Evolutionary conservation across 2,329 filamentous ascomycete species (phyloP).

Genomic region (Claviceps arundinis): DNA sequence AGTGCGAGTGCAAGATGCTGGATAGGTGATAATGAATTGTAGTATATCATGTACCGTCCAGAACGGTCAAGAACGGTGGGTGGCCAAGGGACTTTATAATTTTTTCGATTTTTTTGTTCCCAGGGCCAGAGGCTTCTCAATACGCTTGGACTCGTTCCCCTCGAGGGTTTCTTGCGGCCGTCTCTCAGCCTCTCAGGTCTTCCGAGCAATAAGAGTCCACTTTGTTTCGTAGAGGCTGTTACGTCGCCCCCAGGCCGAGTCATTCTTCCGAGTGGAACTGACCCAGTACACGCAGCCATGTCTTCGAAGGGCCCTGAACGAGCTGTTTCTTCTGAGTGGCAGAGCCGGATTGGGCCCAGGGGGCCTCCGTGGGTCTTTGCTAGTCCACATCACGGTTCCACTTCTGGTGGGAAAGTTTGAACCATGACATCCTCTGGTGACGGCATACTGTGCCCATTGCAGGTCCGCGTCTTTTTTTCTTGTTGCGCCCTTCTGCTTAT

Average conservation of each 20-base stretch:
- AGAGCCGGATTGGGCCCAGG: not conserved
- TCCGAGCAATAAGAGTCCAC: constrained; percentile 4
- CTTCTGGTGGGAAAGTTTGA: constrained; percentile 5
- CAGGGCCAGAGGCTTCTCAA: not conserved
- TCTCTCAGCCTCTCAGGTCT: constrained; percentile 1
- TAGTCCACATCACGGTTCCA: constrained; percentile 11
- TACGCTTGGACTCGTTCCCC: constrained; percentile 2
- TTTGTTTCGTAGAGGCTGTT: constrained; percentile 1
- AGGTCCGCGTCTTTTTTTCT: not conserved
- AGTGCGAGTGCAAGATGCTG: constrained; percentile 4
- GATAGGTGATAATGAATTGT: constrained; percentile 4
- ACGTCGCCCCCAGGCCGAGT: constrained; percentile 1
- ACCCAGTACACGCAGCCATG: not conserved
- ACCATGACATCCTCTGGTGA: constrained; percentile 4
- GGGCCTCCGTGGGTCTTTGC: constrained; percentile 1
- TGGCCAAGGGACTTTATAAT: constrained; percentile 20
- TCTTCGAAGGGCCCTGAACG: too few species aligned
- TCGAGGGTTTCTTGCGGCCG: not conserved
- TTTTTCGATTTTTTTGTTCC: not conserved
- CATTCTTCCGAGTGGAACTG: constrained; percentile 2
- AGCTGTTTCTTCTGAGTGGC: too few species aligned
- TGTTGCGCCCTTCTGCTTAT: not conserved
- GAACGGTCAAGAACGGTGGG: constrained; percentile 31
- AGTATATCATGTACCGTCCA: constrained; percentile 20
- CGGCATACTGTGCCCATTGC: constrained; percentile 2